Base-by-base conservation (phyloP, 768 basidiomycete genomes). In the Hydnomerulius pinastri region DNA sequence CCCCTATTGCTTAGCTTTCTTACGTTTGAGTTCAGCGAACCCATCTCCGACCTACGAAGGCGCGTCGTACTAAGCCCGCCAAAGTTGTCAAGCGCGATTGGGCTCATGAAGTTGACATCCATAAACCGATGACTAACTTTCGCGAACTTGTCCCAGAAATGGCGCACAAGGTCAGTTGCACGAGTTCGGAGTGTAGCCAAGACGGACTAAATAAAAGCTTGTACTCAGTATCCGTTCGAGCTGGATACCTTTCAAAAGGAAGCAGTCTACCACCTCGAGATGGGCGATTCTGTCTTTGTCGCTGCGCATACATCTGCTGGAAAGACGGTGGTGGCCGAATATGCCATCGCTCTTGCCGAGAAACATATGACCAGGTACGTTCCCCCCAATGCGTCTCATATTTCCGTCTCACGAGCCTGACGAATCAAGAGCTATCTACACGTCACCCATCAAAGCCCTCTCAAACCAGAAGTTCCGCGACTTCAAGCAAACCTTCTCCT, bases 301-400 rank as follows among this genome's bases (percentile, higher is more conserved):
- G 97, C 97, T 12, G 97, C 97, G 5, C 97, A 99, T 71, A 99
- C 97, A 4, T 95, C 92, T n/a, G 97, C 97, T 13, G 97, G 97
- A 28, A 99, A 99, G 71, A 99, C 97, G 2, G 97, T 98, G 15
- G 97, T 99, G 7, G 97, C 97, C 0, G 97, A 99, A 64, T 99
- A 98, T 68, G 97, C 97, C 2, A 98, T 99, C 59, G 91, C 95
- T 4, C 77, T 99, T 8, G 96, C 97, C 4, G 90, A 87, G 57
- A 95, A 94, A 63, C 97, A 99, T 71, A 97, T 99, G 94, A 99
- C 97, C n/a, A 81, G 93, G 95, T 93, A 54, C 59, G 70, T 56
- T n/a, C 29, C 46, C 23, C 47, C 24, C 50, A 18, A 43, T 43
- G 52, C 46, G 27, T 53, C 55, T 50, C 54, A 32, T 33, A 54